Base-by-base conservation (phyloP, 495 filamentous ascomycete species). In the Massariosphaeria phaeospora region DNA sequence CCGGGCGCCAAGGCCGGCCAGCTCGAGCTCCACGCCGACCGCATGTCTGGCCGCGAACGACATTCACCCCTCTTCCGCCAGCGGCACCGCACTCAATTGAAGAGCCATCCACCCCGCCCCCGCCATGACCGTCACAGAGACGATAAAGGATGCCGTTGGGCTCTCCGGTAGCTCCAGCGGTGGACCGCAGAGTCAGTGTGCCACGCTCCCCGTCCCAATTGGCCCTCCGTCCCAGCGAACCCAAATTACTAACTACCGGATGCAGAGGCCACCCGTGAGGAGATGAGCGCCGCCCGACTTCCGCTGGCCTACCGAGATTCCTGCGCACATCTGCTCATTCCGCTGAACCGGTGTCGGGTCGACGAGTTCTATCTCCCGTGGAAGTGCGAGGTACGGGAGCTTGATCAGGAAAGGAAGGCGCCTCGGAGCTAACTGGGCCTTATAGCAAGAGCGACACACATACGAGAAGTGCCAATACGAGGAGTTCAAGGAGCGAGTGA, bases 381-480 rank as follows among this genome's bases (percentile, higher is more conserved):
- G 93, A 95, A 91, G 79, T 98, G 93, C 71, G 83, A 87, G 83
- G 93, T 97, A 80, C 64, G 86, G 62, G 9, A 29, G 27, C 21
- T 17, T 20, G 21, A 46, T 12, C 33, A 9, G 26, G 15, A 24
- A 11, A 21, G 20, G 30, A 7, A 29, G 36, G 21, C 12, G n/a
- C 27, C 15, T 34, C 27, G 18, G 40, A 27, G 35, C 50, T 49
- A 34, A 55, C 21, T 17, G 39, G 38, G 7, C 20, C 11, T 41
- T n/a, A 47, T 63, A 96, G 93, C 79, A 86, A 67, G 93, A 98
- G 77, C 78, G 93, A 77, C 93, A 98, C 72, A 83, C 79, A 65
- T 98, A 98, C 75, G 93, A 98, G 67, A 97, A 96, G 70, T 98
- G 93, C 82, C 93, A 98, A 66, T 98, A 98, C 75, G 85, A 84